phyloP scores from a whole-genome alignment of 768 basidiomycete species.

The Boletus rufocinnamomeus region DNA sequence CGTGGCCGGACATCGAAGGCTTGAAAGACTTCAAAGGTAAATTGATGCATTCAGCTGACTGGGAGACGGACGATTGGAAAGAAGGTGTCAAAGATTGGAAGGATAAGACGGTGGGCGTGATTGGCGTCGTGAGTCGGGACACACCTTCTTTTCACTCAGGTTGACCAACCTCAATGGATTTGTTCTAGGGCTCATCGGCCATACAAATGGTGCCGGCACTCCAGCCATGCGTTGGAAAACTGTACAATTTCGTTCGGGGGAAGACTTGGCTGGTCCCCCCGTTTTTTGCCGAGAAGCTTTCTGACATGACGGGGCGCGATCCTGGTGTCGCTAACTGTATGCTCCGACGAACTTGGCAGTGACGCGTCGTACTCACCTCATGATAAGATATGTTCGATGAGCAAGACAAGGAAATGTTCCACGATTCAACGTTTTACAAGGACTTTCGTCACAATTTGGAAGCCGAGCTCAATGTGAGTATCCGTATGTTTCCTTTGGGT shows the following conservation, averaged over 20 bases:
- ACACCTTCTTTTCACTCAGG: neutral
- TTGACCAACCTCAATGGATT: neutral
- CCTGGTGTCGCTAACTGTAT: slow-evolving; percentile 46
- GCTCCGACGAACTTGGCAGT: neutral
- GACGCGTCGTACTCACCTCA: neutral
- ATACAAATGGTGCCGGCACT: slow-evolving; percentile 61
- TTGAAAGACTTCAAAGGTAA: slow-evolving; percentile 56
- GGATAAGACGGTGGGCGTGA: slow-evolving; percentile 55
- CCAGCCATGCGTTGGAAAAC: slow-evolving; percentile 50
- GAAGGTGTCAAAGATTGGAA: slow-evolving; percentile 51
- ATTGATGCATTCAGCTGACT: slow-evolving; percentile 64
- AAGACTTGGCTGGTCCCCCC: slow-evolving; percentile 57
- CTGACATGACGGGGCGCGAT: slow-evolving; percentile 41
- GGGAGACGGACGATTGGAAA: slow-evolving; percentile 51
- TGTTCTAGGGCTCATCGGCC: slow-evolving; percentile 56
- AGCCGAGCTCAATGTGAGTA: slow-evolving; percentile 42
- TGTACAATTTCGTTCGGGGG: slow-evolving; percentile 59
- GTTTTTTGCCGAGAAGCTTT: slow-evolving; percentile 44
- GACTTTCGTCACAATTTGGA: slow-evolving; percentile 52
- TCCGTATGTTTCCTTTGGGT: neutral
- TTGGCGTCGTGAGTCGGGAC: slow-evolving; percentile 51
- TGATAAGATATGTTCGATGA: slow-evolving; percentile 43
- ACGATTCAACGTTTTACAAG: slow-evolving; percentile 49
- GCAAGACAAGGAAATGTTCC: slow-evolving; percentile 50
- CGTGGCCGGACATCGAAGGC: slow-evolving; percentile 67